A percentile compares a stretch with the other conserved stretches of the same genome.
Evolutionary conservation across 2,329 filamentous ascomycete genomes (phyloP).

Genomic region (Beauveria asiatica): DNA sequence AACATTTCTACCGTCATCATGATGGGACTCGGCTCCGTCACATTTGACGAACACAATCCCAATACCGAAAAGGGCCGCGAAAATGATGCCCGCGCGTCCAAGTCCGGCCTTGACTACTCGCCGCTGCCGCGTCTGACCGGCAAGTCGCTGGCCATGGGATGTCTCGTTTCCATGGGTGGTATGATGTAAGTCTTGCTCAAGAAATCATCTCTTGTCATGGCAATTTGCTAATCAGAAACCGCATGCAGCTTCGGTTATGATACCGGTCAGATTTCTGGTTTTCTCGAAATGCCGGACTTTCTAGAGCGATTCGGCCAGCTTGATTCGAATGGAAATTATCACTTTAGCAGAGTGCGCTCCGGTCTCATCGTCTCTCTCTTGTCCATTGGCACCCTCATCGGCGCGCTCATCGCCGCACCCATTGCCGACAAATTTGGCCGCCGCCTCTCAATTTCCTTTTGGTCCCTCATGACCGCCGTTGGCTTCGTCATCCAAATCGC

Average conservation of each 20-base stretch:
- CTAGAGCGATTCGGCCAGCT: slow-evolving; percentile 39
- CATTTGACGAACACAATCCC: slow-evolving; percentile 36
- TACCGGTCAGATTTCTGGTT: slow-evolving; percentile 47
- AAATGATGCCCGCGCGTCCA: slow-evolving; percentile 23
- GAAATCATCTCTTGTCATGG: neutral
- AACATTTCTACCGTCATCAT: slow-evolving; percentile 4
- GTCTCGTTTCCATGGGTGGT: slow-evolving; percentile 36
- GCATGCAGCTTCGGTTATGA: slow-evolving; percentile 35
- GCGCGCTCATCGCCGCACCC: slow-evolving; percentile 50
- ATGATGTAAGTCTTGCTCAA: slow-evolving; percentile 26
- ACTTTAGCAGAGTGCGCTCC: slow-evolving; percentile 45
- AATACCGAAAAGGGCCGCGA: slow-evolving; percentile 26
- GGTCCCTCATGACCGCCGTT: slow-evolving; percentile 51
- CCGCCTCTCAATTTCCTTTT: slow-evolving; percentile 52
- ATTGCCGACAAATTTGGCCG: slow-evolving; percentile 59
- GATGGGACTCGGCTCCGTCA: slow-evolving; percentile 19
- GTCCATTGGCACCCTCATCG: slow-evolving; percentile 52
- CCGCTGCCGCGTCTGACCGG: slow-evolving; percentile 32
- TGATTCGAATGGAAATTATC: slow-evolving; percentile 27
- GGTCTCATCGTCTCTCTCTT: slow-evolving; percentile 52
- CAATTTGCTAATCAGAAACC: neutral
- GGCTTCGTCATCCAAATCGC: slow-evolving; percentile 63
- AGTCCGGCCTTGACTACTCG: slow-evolving; percentile 34
- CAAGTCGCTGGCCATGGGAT: slow-evolving; percentile 29
- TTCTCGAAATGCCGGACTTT: slow-evolving; percentile 51